A percentile compares a stretch with the other conserved stretches of the same genome.
Evolutionary conservation across 768 basidiomycete species (phyloP).

Genomic region (Chiua virens): DNA sequence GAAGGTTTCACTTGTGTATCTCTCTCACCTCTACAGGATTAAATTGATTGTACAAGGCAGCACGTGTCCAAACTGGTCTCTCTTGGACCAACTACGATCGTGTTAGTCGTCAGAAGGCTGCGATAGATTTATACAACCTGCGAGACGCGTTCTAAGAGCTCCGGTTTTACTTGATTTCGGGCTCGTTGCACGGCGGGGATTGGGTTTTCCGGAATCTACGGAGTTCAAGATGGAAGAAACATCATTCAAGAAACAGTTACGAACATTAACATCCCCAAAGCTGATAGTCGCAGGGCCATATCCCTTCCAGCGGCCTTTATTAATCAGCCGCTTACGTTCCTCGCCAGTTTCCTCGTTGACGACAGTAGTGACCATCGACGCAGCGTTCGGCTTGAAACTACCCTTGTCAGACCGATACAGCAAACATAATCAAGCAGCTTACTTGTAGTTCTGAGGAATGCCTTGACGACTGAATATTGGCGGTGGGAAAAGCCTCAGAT

Average conservation of each 20-base stretch:
- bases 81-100: conserved; percentile 62
- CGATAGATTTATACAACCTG: conserved; percentile 38
- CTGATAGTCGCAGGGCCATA: conserved; percentile 72
- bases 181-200: conserved; percentile 63
- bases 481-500: conserved; percentile 79
- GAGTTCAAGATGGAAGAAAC: conserved; percentile 1
- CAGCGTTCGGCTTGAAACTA: conserved; percentile 78
- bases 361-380: conserved; percentile 66
- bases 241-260: neutral
- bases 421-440: conserved; percentile 13
- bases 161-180: conserved; percentile 51
- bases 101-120: conserved; percentile 6
- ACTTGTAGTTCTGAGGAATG: conserved; percentile 84
- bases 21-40: conserved; percentile 63
- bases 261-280: conserved; percentile 56
- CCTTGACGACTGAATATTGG: conserved; percentile 85
- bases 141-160: conserved; percentile 53
- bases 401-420: neutral
- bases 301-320: conserved; percentile 83
- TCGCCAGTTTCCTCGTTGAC: conserved; percentile 77
- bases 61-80: conserved; percentile 89
- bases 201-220: conserved; percentile 64
- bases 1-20: conserved; percentile 64
- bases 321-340: conserved; percentile 81
- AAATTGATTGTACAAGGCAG: conserved; percentile 82